Base-by-base conservation (phyloP, 352 stramenopile genomes). In the Albugo candida region DNA sequence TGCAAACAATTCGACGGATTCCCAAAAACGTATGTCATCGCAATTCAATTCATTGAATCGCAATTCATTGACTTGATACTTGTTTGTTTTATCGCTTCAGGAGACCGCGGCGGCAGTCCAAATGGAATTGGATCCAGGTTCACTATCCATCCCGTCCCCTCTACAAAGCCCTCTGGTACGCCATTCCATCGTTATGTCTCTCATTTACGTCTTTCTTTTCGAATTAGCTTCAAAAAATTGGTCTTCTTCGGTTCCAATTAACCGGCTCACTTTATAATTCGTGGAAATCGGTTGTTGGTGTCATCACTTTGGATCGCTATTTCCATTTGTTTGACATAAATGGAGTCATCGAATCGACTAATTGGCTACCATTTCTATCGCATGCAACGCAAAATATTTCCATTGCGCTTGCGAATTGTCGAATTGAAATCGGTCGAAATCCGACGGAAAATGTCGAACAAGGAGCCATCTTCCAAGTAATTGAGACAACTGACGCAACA, bases 201-300 rank as follows among this genome's bases (percentile, higher is more conserved):
- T 3, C 42, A 21, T 5, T 34, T 24, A 20, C 5, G 12, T 5
- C 11, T 2, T 49, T 5, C n/a, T 27, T 37, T 19, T 12, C 2
- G 41, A 36, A 49, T 53, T 55, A 55, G 50, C 14, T 55, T 3
- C 27, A 52, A 16, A 19, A 24, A 17, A 39, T 44, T 35, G 76
- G 76, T 13, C 86, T 89, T 47, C 49, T 89, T 13, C 83, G 83
- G 58, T 69, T 73, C 27, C 73, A 86, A 63, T 71, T 81, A 41
- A 67, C 43, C 24, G 70, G 67, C 2, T 80, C 76, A 24, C 48
- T 89, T 0, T 89, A 85, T 57, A 66, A 73, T 31, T 74, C 65
- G 12, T 83, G 66, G 69, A 79, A 80, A 37, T 69, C 85, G 31
- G 69, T 86, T 38, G 53, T 89, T 20, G 82, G 71, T 47, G 72